Evolutionary conservation across 495 filamentous ascomycete genomes (phyloP).

Genomic region (Neurospora hispaniola): DNA sequence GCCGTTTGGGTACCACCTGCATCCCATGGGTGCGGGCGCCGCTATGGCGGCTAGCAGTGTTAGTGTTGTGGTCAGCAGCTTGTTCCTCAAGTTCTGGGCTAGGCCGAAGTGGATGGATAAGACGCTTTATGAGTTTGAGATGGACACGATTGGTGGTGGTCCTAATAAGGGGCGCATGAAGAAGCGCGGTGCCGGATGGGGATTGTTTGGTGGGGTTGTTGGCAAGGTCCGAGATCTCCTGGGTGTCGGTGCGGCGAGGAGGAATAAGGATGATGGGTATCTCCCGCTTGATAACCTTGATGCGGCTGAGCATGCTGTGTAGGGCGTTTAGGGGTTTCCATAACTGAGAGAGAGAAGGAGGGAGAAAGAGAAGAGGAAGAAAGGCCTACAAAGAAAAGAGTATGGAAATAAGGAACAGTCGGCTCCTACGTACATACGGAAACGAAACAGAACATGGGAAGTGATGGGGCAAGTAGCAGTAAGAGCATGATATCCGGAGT

Average conservation of each 20-base stretch:
- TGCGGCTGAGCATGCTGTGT: constrained; percentile 9
- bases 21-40: constrained; percentile 87
- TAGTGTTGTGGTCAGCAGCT: constrained; percentile 74
- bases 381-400: background rate
- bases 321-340: background rate
- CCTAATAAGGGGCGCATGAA: constrained; percentile 21
- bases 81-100: constrained; percentile 80
- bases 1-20: constrained; percentile 75
- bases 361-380: background rate
- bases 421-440: background rate
- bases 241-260: constrained; percentile 20
- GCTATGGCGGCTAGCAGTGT: constrained; percentile 91
- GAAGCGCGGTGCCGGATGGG: constrained; percentile 37
- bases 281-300: constrained; percentile 45
- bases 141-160: background rate
- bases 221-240: constrained; percentile 28
- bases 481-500: background rate
- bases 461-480: background rate
- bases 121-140: constrained; percentile 35
- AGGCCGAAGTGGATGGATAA: constrained; percentile 85
- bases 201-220: constrained; percentile 30
- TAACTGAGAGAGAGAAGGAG: background rate
- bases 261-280: constrained; percentile 44
- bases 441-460: background rate
- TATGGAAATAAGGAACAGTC: background rate